Base-by-base conservation (phyloP, 179 eudicot genomes). In the Beta macrorhiza region DNA sequence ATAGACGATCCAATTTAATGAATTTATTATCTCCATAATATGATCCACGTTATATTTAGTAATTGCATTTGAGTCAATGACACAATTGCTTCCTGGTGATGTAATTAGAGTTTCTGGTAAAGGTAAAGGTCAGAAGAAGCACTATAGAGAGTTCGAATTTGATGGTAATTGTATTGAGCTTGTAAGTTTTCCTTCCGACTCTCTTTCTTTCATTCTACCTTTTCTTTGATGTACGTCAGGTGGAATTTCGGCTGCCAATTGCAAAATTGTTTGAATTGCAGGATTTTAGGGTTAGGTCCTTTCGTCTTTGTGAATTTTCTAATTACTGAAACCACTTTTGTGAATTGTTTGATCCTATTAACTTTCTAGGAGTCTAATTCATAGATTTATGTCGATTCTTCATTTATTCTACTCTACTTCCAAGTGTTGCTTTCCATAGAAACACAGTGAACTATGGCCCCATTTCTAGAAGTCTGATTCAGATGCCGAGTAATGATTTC, bases 91-190 rank as follows among this genome's bases (percentile, higher is more conserved):
- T 25, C 0, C 25, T 55, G 97, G 97, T 4, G 89, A 91, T 3
- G 86, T 72, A 4, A 64, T 90, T 91, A 91, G 88, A 91, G 88
- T 88, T 81, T 83, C 97, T 9, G 92, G 90, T 0, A 91, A 90
- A 83, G 93, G 97, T 0, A 81, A 83, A 64, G 76, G 79, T 42
- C 80, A 84, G 80, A 85, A 82, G 84, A 84, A 63, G 72, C 91
- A 88, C 79, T 92, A 75, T 58, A 85, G 76, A 8, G 84, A 89
- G 58, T 92, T 91, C 19, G 92, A 92, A 78, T 92, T 87, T 13
- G 93, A 91, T 17, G 96, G 93, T 10, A 61, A 83, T 79, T 89
- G 86, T 4, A 92, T 91, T 62, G 87, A 92, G 51, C 85, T 93
- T 17, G 98, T 93, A 68, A 89, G 92, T 81, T 42, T 44, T 25